Conservation (phyloP, 106 monocot genomes). For the Cymbidium sinense region DNA sequence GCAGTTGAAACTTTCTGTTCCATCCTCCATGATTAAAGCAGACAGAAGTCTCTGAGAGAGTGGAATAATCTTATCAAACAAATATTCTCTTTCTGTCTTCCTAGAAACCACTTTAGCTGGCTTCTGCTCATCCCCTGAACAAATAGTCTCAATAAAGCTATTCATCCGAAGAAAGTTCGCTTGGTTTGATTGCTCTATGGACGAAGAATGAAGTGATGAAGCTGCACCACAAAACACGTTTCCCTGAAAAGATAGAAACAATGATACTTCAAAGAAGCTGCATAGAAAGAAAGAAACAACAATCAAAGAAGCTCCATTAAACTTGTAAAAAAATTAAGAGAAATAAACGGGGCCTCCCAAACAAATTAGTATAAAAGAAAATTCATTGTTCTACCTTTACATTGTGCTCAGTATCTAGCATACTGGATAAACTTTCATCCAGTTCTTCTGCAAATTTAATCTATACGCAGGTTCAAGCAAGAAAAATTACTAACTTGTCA, state of each 20-base stretch:
- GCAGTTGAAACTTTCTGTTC: conserved; percentile 24
- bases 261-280: neutral
- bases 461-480: conserved; percentile 18
- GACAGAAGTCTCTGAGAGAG: conserved; percentile 82
- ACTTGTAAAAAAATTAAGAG: neutral
- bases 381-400: neutral
- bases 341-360: neutral
- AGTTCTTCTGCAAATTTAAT: conserved; percentile 60
- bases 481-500: neutral
- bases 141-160: conserved; percentile 8
- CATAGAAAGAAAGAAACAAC: conserved; percentile 1
- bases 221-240: conserved; percentile 13
- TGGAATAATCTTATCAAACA: conserved; percentile 58
- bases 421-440: conserved; percentile 34
- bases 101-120: conserved; percentile 12
- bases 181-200: conserved; percentile 12
- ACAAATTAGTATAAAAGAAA: neutral
- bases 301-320: neutral
- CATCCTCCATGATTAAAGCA: conserved; percentile 74
- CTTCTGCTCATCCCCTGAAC: conserved; percentile 14
- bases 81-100: conserved; percentile 36
- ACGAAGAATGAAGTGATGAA: conserved; percentile 6
- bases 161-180: conserved; percentile 10
- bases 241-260: conserved; percentile 24
- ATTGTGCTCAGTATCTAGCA: conserved; percentile 21